Conservation (phyloP, 2,329 filamentous ascomycete species). For the Neofusicoccum cordaticola region DNA sequence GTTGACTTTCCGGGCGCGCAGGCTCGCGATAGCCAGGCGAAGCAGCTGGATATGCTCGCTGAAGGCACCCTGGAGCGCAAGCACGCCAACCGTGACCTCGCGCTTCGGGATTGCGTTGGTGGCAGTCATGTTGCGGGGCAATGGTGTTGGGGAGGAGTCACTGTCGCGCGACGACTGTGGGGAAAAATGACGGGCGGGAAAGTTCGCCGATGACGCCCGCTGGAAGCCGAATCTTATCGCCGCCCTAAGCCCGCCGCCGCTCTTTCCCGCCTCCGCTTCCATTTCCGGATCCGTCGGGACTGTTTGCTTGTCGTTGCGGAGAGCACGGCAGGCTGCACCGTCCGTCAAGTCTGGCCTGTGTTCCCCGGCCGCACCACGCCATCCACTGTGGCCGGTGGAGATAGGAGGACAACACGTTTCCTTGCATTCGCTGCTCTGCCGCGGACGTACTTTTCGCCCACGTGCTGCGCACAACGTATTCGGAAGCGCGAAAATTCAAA, state of each 20-base stretch:
- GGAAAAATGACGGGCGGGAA: not conserved
- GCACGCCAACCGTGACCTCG: constrained; percentile 56
- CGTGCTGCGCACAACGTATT: too few relatives aligned
- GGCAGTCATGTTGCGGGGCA: constrained; percentile 3
- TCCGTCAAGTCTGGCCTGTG: too few relatives aligned
- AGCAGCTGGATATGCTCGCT: constrained; percentile 81
- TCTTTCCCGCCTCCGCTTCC: not conserved
- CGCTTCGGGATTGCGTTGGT: constrained; percentile 6
- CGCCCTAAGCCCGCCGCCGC: not conserved
- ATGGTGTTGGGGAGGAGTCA: constrained; percentile 7
- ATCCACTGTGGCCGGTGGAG: too few relatives aligned
- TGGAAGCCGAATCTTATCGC: constrained; percentile 5
- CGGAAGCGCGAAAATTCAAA: too few relatives aligned
- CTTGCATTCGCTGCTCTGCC: too few relatives aligned
- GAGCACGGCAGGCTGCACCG: too few relatives aligned
- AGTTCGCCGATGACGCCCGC: constrained; percentile 10
- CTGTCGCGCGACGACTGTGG: not conserved
- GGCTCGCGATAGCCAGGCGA: constrained; percentile 59
- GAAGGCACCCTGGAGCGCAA: constrained; percentile 89
- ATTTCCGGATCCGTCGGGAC: not conserved
- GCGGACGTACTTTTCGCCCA: too few relatives aligned
- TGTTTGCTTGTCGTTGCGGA: not conserved
- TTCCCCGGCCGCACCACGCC: too few relatives aligned
- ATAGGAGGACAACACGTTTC: too few relatives aligned
- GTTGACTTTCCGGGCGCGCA: constrained; percentile 32